A percentile compares a stretch with the other conserved stretches of the same genome.
These are phyloP conservation scores for Wallacemonas collosoma DNA, from an alignment of 208 protist genomes.

Conservation along the genomic window DNA sequence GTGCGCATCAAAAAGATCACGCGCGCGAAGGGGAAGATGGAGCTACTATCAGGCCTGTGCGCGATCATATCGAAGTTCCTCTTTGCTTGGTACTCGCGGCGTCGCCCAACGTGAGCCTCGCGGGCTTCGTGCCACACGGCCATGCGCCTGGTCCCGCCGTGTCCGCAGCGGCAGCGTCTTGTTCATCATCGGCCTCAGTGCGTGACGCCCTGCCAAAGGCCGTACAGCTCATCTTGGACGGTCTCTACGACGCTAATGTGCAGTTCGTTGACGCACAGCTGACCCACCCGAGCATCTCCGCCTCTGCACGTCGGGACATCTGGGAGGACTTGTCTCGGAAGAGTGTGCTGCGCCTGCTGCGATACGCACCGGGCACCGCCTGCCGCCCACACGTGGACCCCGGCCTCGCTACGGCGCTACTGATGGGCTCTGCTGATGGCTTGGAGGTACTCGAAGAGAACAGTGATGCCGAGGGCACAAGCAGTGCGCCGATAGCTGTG, in stretches of 20 bases:
- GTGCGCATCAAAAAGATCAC: no score
- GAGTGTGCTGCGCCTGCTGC: conserved; percentile 72
- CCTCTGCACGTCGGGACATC: conserved; percentile 25
- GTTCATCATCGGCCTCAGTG: no score
- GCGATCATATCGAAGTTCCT: conserved; percentile 37
- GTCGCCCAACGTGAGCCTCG: neutral
- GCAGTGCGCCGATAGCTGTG: neutral
- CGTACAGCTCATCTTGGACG: conserved; percentile 33
- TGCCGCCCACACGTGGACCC: conserved; percentile 79
- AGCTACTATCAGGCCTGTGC: no score
- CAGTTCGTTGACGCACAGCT: conserved; percentile 31
- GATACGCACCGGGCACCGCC: conserved; percentile 51
- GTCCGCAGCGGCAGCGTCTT: no score
- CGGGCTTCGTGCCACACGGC: no score
- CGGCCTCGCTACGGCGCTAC: conserved; percentile 70
- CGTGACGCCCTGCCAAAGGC: conserved; percentile 29
- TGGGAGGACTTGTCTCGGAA: conserved; percentile 29
- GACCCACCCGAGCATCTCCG: conserved; percentile 18
- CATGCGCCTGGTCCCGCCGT: no score
- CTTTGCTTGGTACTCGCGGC: conserved; percentile 16
- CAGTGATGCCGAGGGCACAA: conserved; percentile 2
- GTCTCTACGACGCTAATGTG: conserved; percentile 37
- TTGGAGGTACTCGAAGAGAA: conserved; percentile 47
- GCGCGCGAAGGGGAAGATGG: no score
- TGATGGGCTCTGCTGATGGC: conserved; percentile 50